These are phyloP conservation scores for Tuber aestivum DNA, from an alignment of 495 filamentous ascomycete species.

Conservation along the genomic window DNA sequence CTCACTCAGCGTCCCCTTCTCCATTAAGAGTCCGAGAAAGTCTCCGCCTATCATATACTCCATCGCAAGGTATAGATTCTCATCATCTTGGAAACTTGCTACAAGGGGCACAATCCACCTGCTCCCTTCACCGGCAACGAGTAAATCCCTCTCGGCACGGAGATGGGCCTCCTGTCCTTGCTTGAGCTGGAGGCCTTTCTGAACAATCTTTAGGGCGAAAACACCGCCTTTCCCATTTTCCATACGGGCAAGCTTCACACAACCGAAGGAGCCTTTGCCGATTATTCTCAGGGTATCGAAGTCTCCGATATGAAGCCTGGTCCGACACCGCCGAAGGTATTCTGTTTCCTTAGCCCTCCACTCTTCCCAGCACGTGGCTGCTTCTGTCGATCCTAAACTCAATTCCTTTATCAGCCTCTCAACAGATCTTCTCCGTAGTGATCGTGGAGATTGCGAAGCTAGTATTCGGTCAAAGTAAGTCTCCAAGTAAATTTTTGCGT, in stretches of 20 bases:
- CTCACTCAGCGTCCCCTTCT: conserved; percentile 73
- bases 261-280: conserved; percentile 92
- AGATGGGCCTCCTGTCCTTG: conserved; percentile 89
- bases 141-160: conserved; percentile 82
- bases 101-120: conserved; percentile 84
- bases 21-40: conserved; percentile 77
- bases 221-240: conserved; percentile 50
- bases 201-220: conserved; percentile 95
- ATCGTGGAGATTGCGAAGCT: conserved; percentile 53
- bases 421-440: conserved; percentile 60
- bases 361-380: conserved; percentile 19
- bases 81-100: conserved; percentile 78
- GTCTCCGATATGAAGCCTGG: conserved; percentile 53
- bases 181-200: conserved; percentile 81
- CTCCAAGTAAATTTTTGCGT: conserved; percentile 82
- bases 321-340: conserved; percentile 65
- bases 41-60: conserved; percentile 96
- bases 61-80: conserved; percentile 81
- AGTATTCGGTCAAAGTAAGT: conserved; percentile 68
- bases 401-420: conserved; percentile 54
- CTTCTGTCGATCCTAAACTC: background rate
- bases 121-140: conserved; percentile 75
- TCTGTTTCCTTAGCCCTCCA: conserved; percentile 65
- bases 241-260: conserved; percentile 77
- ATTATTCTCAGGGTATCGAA: conserved; percentile 78